Base-by-base conservation (phyloP, 306 rosid species). In the Betula pendula region DNA sequence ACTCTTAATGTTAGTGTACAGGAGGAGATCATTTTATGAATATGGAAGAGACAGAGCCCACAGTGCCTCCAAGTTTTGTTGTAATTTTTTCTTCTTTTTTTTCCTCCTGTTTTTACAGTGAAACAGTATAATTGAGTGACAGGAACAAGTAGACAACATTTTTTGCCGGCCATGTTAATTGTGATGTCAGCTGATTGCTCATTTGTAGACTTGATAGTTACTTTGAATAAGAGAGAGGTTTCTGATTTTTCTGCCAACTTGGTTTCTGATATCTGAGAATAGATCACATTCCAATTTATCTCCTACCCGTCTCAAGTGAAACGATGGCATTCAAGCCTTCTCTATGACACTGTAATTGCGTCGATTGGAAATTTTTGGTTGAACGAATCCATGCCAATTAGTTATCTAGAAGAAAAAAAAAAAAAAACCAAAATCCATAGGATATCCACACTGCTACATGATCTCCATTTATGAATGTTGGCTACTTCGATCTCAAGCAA, bases 1-100 rank as follows among this genome's bases (percentile, higher is more conserved):
- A 90, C 97, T 22, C 89, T 95, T 84, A 95, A 92, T 71, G 85
- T 90, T 4, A 86, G 96, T 42, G 99, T 95, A 77, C 97, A 89
- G 77, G 99, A 92, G 71, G 97, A 95, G 84, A 92, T 95, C 68
- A 89, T 95, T 73, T 85, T 95, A 27, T 95, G 74, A 45, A 45
- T 47, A 19, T 29, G 25, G 22, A 43, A 56, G 51, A 56, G 52
- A 75, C 50, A 71, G 78, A 29, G 14, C 19, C 70, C 52, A 15
- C 77, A 68, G 45, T 14, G 75, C 75, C 50, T 56, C 72, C 47
- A 13, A 49, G 51, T 78, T 51, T 56, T 66, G 81, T 40, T 65
- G 3, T 19, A 44, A 11, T 8, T 27, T 4, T 47, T 45, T 35
- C 24, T 25, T 13, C 13, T 59, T 27, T 11, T 12, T 58, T 2